Base-by-base conservation (phyloP, 2,329 filamentous ascomycete genomes). In the Oidium heveae region DNA sequence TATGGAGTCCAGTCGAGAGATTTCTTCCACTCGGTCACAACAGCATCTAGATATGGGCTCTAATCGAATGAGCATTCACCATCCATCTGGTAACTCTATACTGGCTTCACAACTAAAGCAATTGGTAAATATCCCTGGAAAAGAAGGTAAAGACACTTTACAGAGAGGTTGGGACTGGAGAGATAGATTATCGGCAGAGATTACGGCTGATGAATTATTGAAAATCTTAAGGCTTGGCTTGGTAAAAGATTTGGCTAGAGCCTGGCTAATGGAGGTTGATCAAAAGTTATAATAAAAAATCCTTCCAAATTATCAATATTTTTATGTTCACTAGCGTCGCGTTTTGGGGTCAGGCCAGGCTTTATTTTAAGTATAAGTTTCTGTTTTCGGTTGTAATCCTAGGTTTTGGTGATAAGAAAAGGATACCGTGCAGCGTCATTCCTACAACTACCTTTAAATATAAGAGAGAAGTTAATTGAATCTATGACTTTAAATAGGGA, bases 111-210 rank as follows among this genome's bases (percentile, higher is more conserved):
- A 77, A 62, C 65, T 79, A 61, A 76, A 74, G 63, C 76, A 75
- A 60, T 80, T 77, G 13, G 72, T 79, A 53, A 68, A 70, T n/a
- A 70, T 71, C 20, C 76, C 74, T 7, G 72, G 70, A 0, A 69
- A 77, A 6, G 62, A 75, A 34, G 65, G 69, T 7, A 62, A 62
- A 44, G 68, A 68, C n/a, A 67, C 73, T 55, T 66, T 71, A 36
- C 72, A 76, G 59, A 70, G 82, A 54, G 78, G 78, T 13, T 87
- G 83, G 84, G 84, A 80, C 70, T 93, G 82, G 80, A 71, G 77
- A 63, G 69, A 68, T 9, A 73, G 72, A 1, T 69, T 85, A 49
- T 65, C 69, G 10, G 73, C 75, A 33, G 72, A 71, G 12, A 76
- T 74, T 18, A 78, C 70, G 58, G 83, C 79, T 0, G 72, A 73